phyloP scores from a whole-genome alignment of 208 protist genomes.

The Blechomonas ayalai region DNA sequence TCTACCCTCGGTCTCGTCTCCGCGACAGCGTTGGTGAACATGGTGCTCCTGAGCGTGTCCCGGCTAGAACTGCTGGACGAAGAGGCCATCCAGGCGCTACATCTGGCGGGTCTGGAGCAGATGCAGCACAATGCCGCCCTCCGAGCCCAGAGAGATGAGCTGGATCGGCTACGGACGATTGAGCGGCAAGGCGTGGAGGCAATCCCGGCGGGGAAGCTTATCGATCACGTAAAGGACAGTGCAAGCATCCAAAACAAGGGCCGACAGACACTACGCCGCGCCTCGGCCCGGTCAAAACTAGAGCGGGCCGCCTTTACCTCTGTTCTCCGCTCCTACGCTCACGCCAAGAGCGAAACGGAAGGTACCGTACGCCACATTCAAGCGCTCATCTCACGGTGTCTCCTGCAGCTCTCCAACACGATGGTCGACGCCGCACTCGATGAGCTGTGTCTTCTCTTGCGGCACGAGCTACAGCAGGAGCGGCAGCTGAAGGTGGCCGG shows the following conservation, averaged over 20 bases:
- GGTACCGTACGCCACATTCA: conserved; percentile 43
- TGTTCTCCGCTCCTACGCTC: conserved; percentile 39
- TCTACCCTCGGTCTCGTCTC: conserved; percentile 47
- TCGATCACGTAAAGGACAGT: conserved; percentile 60
- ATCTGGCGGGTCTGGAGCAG: conserved; percentile 39
- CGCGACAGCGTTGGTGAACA: conserved; percentile 45
- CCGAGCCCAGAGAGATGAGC: conserved; percentile 55
- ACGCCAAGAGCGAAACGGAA: conserved; percentile 38
- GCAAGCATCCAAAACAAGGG: conserved; percentile 31
- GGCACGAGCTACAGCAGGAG: conserved; percentile 21
- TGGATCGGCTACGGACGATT: conserved; percentile 45
- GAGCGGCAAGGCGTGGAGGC: conserved; percentile 72
- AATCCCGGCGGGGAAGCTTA: conserved; percentile 43
- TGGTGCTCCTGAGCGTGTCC: conserved; percentile 56
- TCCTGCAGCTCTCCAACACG: conserved; percentile 47
- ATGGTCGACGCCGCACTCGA: conserved; percentile 59
- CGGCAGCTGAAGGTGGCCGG: conserved; percentile 5
- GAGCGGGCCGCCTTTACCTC: conserved; percentile 48
- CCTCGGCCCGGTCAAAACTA: conserved; percentile 29
- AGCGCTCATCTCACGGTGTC: conserved; percentile 52
- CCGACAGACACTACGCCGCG: conserved; percentile 34
- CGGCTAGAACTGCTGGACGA: conserved; percentile 31
- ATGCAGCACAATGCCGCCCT: conserved; percentile 61
- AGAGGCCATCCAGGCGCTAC: conserved; percentile 31
- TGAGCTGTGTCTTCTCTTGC: conserved; percentile 27